These are phyloP conservation scores for Aschersonia sp. DNA, from an alignment of 2,329 filamentous ascomycete species.

Conservation along the genomic window DNA sequence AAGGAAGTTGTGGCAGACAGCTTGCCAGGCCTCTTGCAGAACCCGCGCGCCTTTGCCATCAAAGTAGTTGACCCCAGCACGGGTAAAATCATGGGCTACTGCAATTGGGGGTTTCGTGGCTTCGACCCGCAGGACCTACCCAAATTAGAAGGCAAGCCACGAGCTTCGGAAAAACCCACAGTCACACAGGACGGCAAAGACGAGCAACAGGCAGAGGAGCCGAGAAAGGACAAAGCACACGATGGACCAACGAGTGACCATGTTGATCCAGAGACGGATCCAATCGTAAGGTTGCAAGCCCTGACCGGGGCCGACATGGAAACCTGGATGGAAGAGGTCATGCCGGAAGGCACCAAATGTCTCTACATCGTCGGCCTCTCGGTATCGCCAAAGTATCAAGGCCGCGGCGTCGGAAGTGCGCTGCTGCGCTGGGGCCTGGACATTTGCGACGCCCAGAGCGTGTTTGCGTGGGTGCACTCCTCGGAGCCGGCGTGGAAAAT, in stretches of 20 bases:
- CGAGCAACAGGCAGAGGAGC: neutral
- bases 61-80: constrained; percentile 17
- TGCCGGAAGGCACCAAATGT: constrained; percentile 17
- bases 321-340: constrained; percentile 14
- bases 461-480: constrained; percentile 20
- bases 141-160: constrained; percentile 5
- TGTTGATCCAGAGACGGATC: constrained; percentile 4
- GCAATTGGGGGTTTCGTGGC: constrained; percentile 17
- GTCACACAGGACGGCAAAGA: neutral
- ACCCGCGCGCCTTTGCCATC: constrained; percentile 11
- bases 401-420: constrained; percentile 15
- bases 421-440: constrained; percentile 17
- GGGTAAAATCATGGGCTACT: constrained; percentile 14
- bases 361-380: constrained; percentile 16
- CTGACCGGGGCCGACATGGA: constrained; percentile 16
- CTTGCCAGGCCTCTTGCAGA: constrained; percentile 10
- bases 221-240: neutral
- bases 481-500: constrained; percentile 15
- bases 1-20: constrained; percentile 10
- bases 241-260: neutral
- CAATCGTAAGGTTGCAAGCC: constrained; percentile 14
- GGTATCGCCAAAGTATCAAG: constrained; percentile 16
- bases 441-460: constrained; percentile 12
- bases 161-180: constrained; percentile 1
- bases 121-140: constrained; percentile 12